Evolutionary conservation across 306 rosid species (phyloP), one percentile per base, ranked within the genome.

Genomic region (Herpetospermum pedunculosum): DNA sequence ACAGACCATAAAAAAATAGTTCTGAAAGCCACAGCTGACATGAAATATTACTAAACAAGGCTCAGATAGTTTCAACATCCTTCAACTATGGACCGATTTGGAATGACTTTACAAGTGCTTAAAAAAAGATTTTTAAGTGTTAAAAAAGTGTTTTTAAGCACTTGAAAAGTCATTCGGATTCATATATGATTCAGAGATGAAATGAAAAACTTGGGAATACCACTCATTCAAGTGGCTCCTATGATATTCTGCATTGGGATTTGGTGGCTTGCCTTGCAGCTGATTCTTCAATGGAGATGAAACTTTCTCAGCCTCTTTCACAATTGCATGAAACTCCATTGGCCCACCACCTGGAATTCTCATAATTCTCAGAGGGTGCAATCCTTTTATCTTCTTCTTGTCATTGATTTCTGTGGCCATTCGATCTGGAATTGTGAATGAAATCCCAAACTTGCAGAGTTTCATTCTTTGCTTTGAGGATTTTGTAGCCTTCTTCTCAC

Each of bases 361-460:
- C 0, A 71, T 72, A 16, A 87, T 84, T 77, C 91, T 87, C 78
- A 78, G 58, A 0, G 91, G 88, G 41, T 80, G 76, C 1, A 70
- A 76, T 1, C 88, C 88, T 35, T 25, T 34, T 16, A 84, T 60
- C 50, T 35, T 84, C 79, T 77, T 82, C n/a, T 77, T 82, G 46
- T 80, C 87, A 35, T 46, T 64, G 72, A 87, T 87, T 35, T 87
- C 87, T 13, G 74, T 19, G 6, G 64, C 80, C 35, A 80, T 44
- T 49, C 84, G 81, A 21, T 87, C 88, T 19, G 87, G 82, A 69
- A 84, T 75, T n/a, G 76, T 70, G 80, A 87, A 82, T 30, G 91
- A 76, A 19, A 87, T 72, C 18, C 88, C 85, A 77, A 80, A 87
- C 69, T 48, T 84, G 80, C 30, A 16, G 12, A 57, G 82, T 9